Evolutionary conservation across 1,284 basidiomycete genomes (phyloP).

Genomic region (Ganoderma lingzhi): DNA sequence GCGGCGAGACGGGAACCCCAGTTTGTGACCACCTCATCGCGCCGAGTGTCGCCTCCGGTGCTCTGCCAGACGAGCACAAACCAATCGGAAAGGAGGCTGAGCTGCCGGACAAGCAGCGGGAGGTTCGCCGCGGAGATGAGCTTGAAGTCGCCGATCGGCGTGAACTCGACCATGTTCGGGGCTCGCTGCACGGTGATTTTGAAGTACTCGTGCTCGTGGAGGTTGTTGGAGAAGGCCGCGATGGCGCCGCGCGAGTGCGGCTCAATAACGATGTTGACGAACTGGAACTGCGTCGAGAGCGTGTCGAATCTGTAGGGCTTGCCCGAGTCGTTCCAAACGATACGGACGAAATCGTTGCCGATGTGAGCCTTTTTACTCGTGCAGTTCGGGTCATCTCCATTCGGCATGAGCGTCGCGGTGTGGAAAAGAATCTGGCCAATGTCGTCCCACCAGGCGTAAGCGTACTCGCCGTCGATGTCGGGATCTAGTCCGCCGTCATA

Average conservation of each 20-base stretch:
- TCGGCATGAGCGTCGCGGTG: slow-evolving; percentile 98
- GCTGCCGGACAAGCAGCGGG: slow-evolving; percentile 85
- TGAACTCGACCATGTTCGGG: slow-evolving; percentile 89
- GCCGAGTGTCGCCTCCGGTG: slow-evolving; percentile 73
- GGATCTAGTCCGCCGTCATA: slow-evolving; percentile 94
- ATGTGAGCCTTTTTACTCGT: slow-evolving; percentile 93
- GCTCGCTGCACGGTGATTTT: slow-evolving; percentile 89
- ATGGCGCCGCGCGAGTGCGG: slow-evolving; percentile 89
- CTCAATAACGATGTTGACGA: slow-evolving; percentile 97
- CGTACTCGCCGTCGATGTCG: slow-evolving; percentile 91
- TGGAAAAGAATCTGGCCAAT: slow-evolving; percentile 97
- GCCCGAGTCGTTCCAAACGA: slow-evolving; percentile 98
- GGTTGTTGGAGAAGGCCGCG: slow-evolving; percentile 79
- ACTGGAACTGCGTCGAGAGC: slow-evolving; percentile 93
- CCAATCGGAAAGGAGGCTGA: slow-evolving; percentile 88
- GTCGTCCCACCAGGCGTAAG: slow-evolving; percentile 99
- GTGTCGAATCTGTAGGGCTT: slow-evolving; percentile 91
- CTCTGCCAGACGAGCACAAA: slow-evolving; percentile 86
- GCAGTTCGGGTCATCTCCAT: slow-evolving; percentile 69
- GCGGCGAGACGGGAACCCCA: slow-evolving; percentile 86
- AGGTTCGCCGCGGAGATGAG: slow-evolving; percentile 88
- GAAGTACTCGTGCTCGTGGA: slow-evolving; percentile 91
- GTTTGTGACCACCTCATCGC: slow-evolving; percentile 86
- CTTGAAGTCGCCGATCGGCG: slow-evolving; percentile 91
- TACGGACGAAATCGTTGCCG: slow-evolving; percentile 94